A percentile compares a stretch with the other conserved stretches of the same genome.
Evolutionary conservation across 179 eudicot genomes (phyloP).

Genomic region (Silene coronaria): DNA sequence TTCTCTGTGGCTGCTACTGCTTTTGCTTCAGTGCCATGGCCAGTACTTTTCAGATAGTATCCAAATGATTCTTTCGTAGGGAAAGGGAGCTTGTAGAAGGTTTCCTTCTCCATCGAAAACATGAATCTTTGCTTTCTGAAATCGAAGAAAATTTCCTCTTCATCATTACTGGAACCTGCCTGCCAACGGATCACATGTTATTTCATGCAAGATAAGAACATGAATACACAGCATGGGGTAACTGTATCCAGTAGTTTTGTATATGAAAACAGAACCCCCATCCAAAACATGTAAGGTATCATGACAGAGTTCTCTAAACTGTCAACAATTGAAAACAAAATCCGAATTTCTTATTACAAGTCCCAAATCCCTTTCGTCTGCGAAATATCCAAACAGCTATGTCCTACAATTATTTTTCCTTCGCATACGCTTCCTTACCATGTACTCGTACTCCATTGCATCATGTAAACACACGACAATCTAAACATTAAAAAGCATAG

Average conservation of each 20-base stretch:
- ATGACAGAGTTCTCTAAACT: not conserved
- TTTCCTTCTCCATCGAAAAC: constrained; percentile 67
- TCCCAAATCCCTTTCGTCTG: not conserved
- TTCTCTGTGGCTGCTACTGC: constrained; percentile 68
- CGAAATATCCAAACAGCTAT: not conserved
- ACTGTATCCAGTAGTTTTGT: not conserved
- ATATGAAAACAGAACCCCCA: not conserved
- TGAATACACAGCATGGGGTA: not conserved
- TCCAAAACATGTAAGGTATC: not conserved
- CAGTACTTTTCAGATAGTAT: constrained; percentile 71
- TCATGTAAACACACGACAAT: not conserved
- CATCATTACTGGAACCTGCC: constrained; percentile 40
- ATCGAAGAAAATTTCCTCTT: constrained; percentile 80
- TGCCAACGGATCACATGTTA: constrained; percentile 22
- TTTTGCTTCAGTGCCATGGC: constrained; percentile 92
- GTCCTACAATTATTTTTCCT: not conserved
- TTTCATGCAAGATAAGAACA: not conserved
- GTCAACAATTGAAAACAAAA: not conserved
- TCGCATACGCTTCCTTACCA: not conserved
- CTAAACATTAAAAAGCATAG: not conserved
- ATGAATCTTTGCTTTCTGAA: constrained; percentile 87
- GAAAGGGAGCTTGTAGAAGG: constrained; percentile 80
- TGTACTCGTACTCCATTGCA: not conserved
- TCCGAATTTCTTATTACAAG: not conserved
- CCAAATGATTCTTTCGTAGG: constrained; percentile 85